Percentiles rank a stretch among this genome's conserved stretches.
Conservation (phyloP, 106 monocot genomes). For the Vanilla planifolia region DNA sequence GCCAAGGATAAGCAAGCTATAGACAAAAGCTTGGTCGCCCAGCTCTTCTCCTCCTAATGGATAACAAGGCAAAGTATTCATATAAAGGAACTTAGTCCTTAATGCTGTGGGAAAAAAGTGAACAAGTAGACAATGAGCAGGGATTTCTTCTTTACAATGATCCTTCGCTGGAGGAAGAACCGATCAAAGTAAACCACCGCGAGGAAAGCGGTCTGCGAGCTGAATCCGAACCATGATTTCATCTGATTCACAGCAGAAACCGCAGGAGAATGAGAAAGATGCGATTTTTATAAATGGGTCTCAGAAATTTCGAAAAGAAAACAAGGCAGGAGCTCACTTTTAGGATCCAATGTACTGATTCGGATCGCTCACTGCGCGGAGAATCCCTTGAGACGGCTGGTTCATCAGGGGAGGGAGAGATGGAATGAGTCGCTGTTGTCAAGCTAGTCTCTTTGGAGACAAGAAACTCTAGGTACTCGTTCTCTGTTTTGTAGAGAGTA, state of each 20-base stretch:
- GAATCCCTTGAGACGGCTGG: slow-evolving; percentile 2
- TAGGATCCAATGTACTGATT: slow-evolving; percentile 58
- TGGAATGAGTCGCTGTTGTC: background rate
- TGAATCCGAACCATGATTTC: slow-evolving; percentile 36
- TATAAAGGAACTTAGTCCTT: background rate
- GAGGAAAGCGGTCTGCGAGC: slow-evolving; percentile 24
- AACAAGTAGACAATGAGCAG: background rate
- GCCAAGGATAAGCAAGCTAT: slow-evolving; percentile 67
- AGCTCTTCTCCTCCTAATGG: slow-evolving; percentile 33
- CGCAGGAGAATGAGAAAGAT: background rate
- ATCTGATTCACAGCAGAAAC: slow-evolving; percentile 33
- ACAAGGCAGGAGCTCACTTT: slow-evolving; percentile 16
- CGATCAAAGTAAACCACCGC: slow-evolving; percentile 30
- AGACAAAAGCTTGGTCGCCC: slow-evolving; percentile 47
- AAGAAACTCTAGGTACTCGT: slow-evolving; percentile 46
- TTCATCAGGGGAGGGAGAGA: background rate
- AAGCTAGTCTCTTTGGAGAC: slow-evolving; percentile 40
- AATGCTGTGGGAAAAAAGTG: background rate
- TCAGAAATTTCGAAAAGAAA: background rate
- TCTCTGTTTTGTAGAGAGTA: slow-evolving; percentile 25
- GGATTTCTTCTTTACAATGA: slow-evolving; percentile 10
- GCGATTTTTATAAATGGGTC: background rate
- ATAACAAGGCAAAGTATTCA: background rate
- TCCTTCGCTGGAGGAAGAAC: slow-evolving; percentile 17
- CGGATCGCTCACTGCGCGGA: slow-evolving; percentile 31